Evolutionary conservation across 2,329 filamentous ascomycete genomes (phyloP).

Genomic region (Trichoderma polysporum): DNA sequence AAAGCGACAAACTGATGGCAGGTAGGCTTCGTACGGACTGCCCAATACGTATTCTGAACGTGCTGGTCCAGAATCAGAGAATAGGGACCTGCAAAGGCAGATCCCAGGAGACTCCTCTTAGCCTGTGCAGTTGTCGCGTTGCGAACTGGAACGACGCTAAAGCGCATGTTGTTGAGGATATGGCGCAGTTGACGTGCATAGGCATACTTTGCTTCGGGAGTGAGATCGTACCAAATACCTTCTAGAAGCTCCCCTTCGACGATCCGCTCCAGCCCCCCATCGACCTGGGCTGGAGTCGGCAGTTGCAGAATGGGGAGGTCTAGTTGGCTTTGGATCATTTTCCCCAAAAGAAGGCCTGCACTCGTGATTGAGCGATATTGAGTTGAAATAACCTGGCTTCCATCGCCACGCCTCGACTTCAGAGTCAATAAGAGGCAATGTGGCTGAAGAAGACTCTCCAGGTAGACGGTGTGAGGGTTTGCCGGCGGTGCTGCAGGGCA

Average conservation of each 20-base stretch:
- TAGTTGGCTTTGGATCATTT: slow-evolving; percentile 4
- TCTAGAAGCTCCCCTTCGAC: slow-evolving; percentile 32
- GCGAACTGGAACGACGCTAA: background rate
- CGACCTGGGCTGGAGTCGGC: background rate
- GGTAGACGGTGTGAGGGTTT: slow-evolving; percentile 20
- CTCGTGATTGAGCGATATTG: slow-evolving; percentile 17
- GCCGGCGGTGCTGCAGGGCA: slow-evolving; percentile 15
- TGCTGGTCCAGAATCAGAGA: slow-evolving; percentile 33
- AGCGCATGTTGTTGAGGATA: slow-evolving; percentile 29
- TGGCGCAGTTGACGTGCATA: slow-evolving; percentile 31
- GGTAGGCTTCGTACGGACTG: slow-evolving; percentile 25
- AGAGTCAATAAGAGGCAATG: slow-evolving; percentile 22
- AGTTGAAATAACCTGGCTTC: background rate
- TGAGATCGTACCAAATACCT: slow-evolving; percentile 30
- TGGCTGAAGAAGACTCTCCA: slow-evolving; percentile 22
- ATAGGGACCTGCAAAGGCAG: slow-evolving; percentile 23
- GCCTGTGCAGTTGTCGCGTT: background rate
- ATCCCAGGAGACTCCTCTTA: slow-evolving; percentile 22
- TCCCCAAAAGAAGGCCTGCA: slow-evolving; percentile 23
- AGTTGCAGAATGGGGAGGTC: slow-evolving; percentile 25
- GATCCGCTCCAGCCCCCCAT: slow-evolving; percentile 1
- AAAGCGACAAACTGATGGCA: slow-evolving; percentile 29
- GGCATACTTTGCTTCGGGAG: slow-evolving; percentile 26
- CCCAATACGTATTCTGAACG: slow-evolving; percentile 31
- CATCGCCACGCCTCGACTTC: background rate